Conservation (phyloP, 2,329 filamentous ascomycete genomes). For the Incumbomyces lentus region DNA sequence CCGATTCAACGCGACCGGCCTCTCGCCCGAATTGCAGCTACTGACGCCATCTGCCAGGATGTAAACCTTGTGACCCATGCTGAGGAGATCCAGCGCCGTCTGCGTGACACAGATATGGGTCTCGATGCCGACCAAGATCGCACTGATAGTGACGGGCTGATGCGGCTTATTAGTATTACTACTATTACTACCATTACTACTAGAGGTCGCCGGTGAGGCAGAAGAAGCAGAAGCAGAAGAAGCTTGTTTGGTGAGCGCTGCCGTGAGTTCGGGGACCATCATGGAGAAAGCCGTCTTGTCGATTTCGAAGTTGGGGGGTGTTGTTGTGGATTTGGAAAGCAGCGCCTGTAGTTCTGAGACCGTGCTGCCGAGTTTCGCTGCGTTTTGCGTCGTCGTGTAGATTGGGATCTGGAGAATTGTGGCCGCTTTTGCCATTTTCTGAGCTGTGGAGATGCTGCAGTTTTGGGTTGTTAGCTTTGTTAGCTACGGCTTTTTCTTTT, state of each 20-base stretch:
- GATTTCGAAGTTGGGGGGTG: constrained; percentile 45
- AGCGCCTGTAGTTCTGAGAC: constrained; percentile 59
- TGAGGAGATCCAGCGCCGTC: constrained; percentile 72
- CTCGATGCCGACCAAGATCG: constrained; percentile 79
- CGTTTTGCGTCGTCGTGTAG: constrained; percentile 77
- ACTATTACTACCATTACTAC: no score
- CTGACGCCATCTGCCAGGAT: constrained; percentile 82
- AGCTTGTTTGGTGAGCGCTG: constrained; percentile 7
- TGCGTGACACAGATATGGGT: constrained; percentile 90
- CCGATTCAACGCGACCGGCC: constrained; percentile 65
- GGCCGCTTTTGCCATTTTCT: constrained; percentile 57
- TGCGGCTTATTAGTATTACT: constrained; percentile 24
- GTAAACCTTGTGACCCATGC: constrained; percentile 69
- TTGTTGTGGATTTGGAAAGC: constrained; percentile 19
- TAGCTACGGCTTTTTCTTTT: no score
- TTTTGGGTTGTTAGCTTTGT: neutral
- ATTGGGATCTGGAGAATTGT: constrained; percentile 63
- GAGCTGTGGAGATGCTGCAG: constrained; percentile 48
- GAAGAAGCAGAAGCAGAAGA: constrained; percentile 19
- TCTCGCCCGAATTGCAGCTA: constrained; percentile 73
- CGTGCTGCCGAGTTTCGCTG: constrained; percentile 65
- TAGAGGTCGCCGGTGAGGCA: no score
- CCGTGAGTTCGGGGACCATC: constrained; percentile 52
- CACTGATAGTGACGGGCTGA: constrained; percentile 41
- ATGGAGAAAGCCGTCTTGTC: constrained; percentile 93